Base-by-base conservation (phyloP, 1,284 basidiomycete species). In the Ceratobasidium sp. region DNA sequence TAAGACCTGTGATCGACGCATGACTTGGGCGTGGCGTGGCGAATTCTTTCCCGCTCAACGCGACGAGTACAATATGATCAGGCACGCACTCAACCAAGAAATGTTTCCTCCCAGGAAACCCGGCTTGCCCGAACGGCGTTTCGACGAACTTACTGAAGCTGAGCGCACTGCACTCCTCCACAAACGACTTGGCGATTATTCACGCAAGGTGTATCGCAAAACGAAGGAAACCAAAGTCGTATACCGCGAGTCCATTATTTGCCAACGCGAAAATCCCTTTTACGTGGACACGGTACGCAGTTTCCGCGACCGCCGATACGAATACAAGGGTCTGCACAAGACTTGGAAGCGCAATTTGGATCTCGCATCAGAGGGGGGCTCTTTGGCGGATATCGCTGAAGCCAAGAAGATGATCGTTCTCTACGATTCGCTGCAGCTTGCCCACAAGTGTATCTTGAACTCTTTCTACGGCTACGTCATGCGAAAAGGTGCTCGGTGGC, bases 381-480 rank as follows among this genome's bases (percentile, higher is more conserved):
- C 88, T 0, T 83, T 98, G 30, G 85, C 89, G 5, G 94, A 96
- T 74, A 85, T 96, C 52, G 93, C 96, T 73, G 97, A 99, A 78
- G 97, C 97, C 50, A 98, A 93, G 82, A 98, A 98, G 82, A 95
- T 99, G 92, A 95, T 99, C 73, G 95, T 99, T n/a, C 80, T 99
- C 14, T 99, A 99, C 79, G 97, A 99, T 78, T 99, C 97, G 9
- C 84, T 99, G n/a, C 97, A 99, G 78, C 87, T 99, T 16, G 97
- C 97, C 3, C 97, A 99, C 85, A 99, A 99, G 82, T 98, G 95
- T 79, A 99, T 99, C 77, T 86, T 99, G 74, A 99, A 99, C 82
- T 98, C 96, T 2, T 99, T 99, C 84, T 99, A 99, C 78, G 97
- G 97, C 56, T 99, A 99, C 76, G 97, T 99, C 78, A 99, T 99